Conservation (phyloP, 345 rosid species). For the Eucalyptus guilfoylei region DNA sequence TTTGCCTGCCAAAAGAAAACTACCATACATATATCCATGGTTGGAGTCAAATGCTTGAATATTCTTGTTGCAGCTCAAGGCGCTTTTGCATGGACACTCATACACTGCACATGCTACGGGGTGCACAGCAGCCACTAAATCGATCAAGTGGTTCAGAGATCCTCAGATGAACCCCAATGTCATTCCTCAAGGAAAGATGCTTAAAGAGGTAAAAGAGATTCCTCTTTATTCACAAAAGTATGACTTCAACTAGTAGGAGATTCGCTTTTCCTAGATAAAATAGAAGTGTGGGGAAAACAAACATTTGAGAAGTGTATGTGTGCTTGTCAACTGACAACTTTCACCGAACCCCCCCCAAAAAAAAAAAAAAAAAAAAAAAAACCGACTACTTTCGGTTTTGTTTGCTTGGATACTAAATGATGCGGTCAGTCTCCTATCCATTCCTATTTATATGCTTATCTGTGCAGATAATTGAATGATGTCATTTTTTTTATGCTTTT, state of each 20-base stretch:
- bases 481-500: not conserved
- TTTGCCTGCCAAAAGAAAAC: not conserved
- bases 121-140: constrained; percentile 72
- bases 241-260: not conserved
- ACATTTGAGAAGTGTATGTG: not conserved
- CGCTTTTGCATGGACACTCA: constrained; percentile 93
- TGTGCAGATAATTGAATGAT: not conserved
- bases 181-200: constrained; percentile 26
- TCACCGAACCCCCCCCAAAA: fast-evolving
- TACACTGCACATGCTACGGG: constrained; percentile 95
- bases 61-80: constrained; percentile 44
- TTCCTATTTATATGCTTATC: not conserved
- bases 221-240: not conserved
- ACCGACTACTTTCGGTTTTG: not conserved
- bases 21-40: not conserved
- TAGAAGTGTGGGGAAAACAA: not conserved
- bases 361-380: not conserved
- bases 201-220: constrained; percentile 50
- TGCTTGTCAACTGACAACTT: not conserved
- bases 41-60: not conserved
- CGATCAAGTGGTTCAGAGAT: constrained; percentile 85
- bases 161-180: constrained; percentile 63
- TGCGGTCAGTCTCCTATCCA: not conserved
- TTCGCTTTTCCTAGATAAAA: not conserved
- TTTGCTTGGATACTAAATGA: not conserved